Percentiles rank a stretch among this genome's conserved stretches.
phyloP scores from a whole-genome alignment of 2,329 filamentous ascomycete genomes.

The Golovinomyces cichoracearum region DNA sequence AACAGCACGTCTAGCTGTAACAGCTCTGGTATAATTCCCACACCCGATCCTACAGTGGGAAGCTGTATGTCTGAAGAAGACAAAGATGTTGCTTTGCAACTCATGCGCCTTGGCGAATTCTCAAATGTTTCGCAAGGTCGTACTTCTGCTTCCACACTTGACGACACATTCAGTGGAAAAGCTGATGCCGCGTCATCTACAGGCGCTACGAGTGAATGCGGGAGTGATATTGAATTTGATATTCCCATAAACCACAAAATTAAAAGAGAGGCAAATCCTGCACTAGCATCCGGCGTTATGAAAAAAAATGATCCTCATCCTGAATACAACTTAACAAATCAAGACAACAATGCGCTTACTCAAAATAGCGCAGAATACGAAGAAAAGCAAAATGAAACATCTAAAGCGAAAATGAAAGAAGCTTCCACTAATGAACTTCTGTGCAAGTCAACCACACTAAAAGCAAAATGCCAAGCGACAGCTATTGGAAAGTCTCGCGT shows the following conservation, averaged over 20 bases:
- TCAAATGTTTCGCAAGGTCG: constrained; percentile 82
- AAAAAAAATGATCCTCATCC: constrained; percentile 23
- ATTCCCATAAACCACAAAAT: constrained; percentile 32
- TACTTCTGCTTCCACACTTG: constrained; percentile 74
- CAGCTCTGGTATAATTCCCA: constrained; percentile 45
- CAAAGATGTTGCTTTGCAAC: constrained; percentile 77
- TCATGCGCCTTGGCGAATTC: constrained; percentile 86
- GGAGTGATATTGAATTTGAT: constrained; percentile 40
- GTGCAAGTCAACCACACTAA: constrained; percentile 16
- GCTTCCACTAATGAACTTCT: constrained; percentile 8
- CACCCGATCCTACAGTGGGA: constrained; percentile 86
- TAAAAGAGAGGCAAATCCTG: constrained; percentile 27
- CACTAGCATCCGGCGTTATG: constrained; percentile 20
- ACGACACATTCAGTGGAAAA: constrained; percentile 76
- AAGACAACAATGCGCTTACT: constrained; percentile 32
- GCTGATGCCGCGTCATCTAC: constrained; percentile 68
- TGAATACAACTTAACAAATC: constrained; percentile 27
- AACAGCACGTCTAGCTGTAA: constrained; percentile 20
- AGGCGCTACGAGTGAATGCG: constrained; percentile 56
- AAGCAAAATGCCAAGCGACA: constrained; percentile 17
- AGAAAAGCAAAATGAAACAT: constrained; percentile 17
- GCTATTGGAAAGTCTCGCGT: constrained; percentile 18
- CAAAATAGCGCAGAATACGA: constrained; percentile 32
- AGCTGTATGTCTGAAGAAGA: constrained; percentile 92
- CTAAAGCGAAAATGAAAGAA: constrained; percentile 11